Evolutionary conservation across 352 stramenopile species (phyloP), one percentile per base, ranked within the genome.

Genomic region (Thraustochytrium striatum): DNA sequence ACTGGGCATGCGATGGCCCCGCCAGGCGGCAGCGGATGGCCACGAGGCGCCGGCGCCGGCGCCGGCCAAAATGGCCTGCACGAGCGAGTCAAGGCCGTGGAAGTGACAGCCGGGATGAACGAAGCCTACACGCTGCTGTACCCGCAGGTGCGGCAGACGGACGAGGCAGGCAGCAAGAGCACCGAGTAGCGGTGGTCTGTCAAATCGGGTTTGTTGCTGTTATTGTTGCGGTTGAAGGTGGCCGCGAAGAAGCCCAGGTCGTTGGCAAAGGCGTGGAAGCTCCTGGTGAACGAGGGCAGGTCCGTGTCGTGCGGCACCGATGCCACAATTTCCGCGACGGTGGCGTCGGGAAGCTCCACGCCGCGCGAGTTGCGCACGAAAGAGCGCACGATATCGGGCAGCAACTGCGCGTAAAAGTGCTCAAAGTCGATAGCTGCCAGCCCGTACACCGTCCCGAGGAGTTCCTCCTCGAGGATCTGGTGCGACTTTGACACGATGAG

Each of bases 231-330:
- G n/a, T n/a, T n/a, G n/a, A n/a, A n/a, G n/a, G n/a, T n/a, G n/a
- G n/a, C n/a, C n/a, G n/a, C n/a, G 47, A 75, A 3, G 35, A 62
- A 30, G 21, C 65, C 16, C 9, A 75, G 38, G 39, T 75, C 65
- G 50, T 75, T 75, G 41, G 41, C 7, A n/a, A 75, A 75, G 28
- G 65, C 44, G 8, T 38, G 65, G 19, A 75, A 19, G 13, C 30
- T 38, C 30, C 8, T 72, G 8, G 36, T 70, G 33, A 75, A 75
- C 1, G 43, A 43, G 0, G 52, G 52, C 25, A 75, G 25, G 44
- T 58, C 65, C 8, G 19, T 70, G 5, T 38, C 32, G 11, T 30
- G 11, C 9, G 41, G 30, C 19, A 75, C n/a, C 21, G 44, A 7
- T 21, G n/a, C 25, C 3, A 8, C 36, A 7, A 41, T 32, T n/a